phyloP scores from a whole-genome alignment of 2,329 filamentous ascomycete genomes.

The Penicillium sp. region DNA sequence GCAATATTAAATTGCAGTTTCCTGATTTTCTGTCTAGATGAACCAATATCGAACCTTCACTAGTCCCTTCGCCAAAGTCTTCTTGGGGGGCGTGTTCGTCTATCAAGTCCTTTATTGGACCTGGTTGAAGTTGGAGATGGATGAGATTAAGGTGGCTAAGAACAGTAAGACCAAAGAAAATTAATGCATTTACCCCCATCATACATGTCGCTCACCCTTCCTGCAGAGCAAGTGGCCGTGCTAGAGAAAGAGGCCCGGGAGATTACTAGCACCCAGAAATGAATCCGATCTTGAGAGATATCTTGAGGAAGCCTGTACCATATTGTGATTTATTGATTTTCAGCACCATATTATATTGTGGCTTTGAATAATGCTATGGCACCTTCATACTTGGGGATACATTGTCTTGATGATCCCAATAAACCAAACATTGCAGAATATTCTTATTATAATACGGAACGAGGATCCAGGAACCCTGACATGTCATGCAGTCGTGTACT shows the following conservation, averaged over 20 bases:
- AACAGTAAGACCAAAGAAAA: constrained; percentile 28
- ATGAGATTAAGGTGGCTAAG: constrained; percentile 43
- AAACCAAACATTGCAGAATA: constrained; percentile 2
- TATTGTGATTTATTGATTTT: not conserved
- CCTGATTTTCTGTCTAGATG: constrained; percentile 28
- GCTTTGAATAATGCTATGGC: not conserved
- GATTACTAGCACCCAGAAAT: constrained; percentile 31
- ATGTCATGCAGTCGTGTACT: not conserved
- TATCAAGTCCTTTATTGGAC: constrained; percentile 50
- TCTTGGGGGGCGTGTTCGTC: constrained; percentile 48
- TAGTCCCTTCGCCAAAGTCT: constrained; percentile 48
- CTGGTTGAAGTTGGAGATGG: constrained; percentile 49
- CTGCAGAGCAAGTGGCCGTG: constrained; percentile 32
- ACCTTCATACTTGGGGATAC: not conserved
- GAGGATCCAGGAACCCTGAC: not conserved
- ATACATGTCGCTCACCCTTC: not conserved
- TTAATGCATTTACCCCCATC: not conserved
- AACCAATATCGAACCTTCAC: constrained; percentile 40
- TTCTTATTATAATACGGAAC: not conserved
- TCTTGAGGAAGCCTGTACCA: constrained; percentile 10
- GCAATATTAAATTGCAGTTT: not conserved
- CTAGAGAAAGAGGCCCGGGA: constrained; percentile 38
- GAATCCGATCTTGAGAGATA: not conserved
- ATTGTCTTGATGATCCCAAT: not conserved
- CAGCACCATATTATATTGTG: constrained; percentile 8